Evolutionary conservation across 1,139 yeast species (phyloP), one percentile per base, ranked within the genome.

Genomic region (Lizanozyma gosingica): DNA sequence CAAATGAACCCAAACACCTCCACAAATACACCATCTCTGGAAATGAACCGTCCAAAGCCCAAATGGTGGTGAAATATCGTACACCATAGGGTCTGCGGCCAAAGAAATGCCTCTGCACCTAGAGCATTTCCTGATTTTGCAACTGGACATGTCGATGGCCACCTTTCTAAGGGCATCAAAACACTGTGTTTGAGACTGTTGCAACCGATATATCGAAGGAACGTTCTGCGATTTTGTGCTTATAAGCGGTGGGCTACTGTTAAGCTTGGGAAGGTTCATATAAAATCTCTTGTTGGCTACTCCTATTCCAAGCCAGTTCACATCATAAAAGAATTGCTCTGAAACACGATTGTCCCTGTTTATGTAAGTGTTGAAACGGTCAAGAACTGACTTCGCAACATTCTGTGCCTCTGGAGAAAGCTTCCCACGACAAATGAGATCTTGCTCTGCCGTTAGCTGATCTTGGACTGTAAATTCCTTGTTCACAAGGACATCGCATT

Each of bases 231-330:
- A 22, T 22, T 6, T 22, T 22, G 29, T 6, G 11, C 6, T 11
- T 6, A 6, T 6, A 22, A 22, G 29, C n/a, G n/a, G n/a, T 6
- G 29, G 11, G 6, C 9, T 22, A 22, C 9, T 22, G 6, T 6
- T 6, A 22, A 22, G 9, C 29, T 22, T 22, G 9, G 11, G 29
- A 6, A 11, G 11, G 29, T 22, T 11, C 29, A 22, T 11, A 11
- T 22, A 22, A 11, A 22, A 22, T 11, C 11, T 4, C 15, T 43
- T 43, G 4, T 47, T 49, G 16, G 52, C 54, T 11, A 63, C 59
- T 3, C 73, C 73, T 4, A 82, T 58, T 15, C 73, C 70, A 8
- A 86, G 62, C 95, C 95, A 86, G 33, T 70, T 67, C 0, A 80
- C 79, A 49, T 85, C 81, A 54, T 82, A 80, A 51, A 81, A 81